phyloP scores from a whole-genome alignment of 768 basidiomycete species.

The Kwoniella newhampshirensis region DNA sequence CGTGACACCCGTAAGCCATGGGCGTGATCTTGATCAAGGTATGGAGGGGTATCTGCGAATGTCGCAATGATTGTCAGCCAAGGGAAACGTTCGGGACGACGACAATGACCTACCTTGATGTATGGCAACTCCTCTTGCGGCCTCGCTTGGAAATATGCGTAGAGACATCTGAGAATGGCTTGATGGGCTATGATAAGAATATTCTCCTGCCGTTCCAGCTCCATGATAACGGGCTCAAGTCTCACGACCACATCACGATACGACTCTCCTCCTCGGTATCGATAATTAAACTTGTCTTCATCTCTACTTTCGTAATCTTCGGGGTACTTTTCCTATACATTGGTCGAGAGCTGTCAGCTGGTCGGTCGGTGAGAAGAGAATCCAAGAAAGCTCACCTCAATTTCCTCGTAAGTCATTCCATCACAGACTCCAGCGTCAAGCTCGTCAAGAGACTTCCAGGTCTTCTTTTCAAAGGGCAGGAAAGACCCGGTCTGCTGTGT shows the following conservation, averaged over 20 bases:
- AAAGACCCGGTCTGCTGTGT: conserved; percentile 85
- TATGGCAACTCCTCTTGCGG: conserved; percentile 93
- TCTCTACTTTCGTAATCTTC: conserved; percentile 98
- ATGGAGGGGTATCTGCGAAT: conserved; percentile 61
- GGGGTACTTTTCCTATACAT: conserved; percentile 75
- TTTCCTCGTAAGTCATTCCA: conserved; percentile 99
- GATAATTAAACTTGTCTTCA: conserved; percentile 99
- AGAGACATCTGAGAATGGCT: conserved; percentile 59
- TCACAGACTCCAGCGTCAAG: conserved; percentile 99
- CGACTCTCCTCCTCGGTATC: conserved; percentile 92
- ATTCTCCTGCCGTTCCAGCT: conserved; percentile 95
- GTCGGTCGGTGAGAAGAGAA: background rate
- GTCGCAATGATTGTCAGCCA: background rate
- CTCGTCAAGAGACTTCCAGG: conserved; percentile 98
- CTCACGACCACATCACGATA: conserved; percentile 95
- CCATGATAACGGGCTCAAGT: conserved; percentile 98
- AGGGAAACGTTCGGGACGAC: background rate
- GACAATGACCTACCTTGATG: conserved; percentile 68
- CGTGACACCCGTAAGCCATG: conserved; percentile 97
- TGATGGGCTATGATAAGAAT: conserved; percentile 97
- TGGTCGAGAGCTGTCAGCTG: background rate
- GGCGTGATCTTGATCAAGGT: conserved; percentile 98
- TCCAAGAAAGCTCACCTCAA: conserved; percentile 64
- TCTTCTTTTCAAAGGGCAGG: conserved; percentile 84
- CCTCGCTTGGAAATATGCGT: conserved; percentile 86